phyloP scores from a whole-genome alignment of 805 yeast species.

The Kazachstania martiniae region DNA sequence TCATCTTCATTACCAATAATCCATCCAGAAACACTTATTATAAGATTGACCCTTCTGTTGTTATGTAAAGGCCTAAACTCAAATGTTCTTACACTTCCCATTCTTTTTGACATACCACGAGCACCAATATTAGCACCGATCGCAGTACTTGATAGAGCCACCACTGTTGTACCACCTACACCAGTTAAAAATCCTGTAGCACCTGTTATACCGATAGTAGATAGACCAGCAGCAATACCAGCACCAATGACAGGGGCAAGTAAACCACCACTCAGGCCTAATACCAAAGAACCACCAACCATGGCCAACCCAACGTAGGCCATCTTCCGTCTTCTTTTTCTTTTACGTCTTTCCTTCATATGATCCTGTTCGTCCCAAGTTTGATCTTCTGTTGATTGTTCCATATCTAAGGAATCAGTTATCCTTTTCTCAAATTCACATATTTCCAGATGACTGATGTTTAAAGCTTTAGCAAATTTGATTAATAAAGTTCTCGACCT shows the following conservation, averaged over 20 bases:
- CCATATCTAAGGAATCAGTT: conserved; percentile 83
- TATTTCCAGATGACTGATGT: conserved; percentile 54
- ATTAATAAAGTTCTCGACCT: conserved; percentile 75
- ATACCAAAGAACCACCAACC: conserved; percentile 86
- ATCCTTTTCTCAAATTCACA: conserved; percentile 84
- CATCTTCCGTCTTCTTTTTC: conserved; percentile 52
- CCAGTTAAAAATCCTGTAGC: conserved; percentile 90
- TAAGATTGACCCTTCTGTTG: conserved; percentile 75
- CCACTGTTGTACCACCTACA: conserved; percentile 90
- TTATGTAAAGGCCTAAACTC: conserved; percentile 90
- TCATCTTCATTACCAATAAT: conserved; percentile 93
- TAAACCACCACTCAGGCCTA: conserved; percentile 91
- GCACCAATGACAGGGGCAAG: conserved; percentile 98
- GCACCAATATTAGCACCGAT: conserved; percentile 86
- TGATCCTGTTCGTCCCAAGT: conserved; percentile 64
- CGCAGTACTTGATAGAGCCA: conserved; percentile 83
- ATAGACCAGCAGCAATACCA: conserved; percentile 92
- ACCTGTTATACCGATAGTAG: conserved; percentile 93
- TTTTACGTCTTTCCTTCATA: conserved; percentile 60
- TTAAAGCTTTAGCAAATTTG: conserved; percentile 52
- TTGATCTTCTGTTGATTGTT: conserved; percentile 62
- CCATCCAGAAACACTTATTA: conserved; percentile 94
- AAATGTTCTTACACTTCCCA: conserved; percentile 87
- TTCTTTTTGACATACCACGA: conserved; percentile 73
- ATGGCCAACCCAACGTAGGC: conserved; percentile 92